These are phyloP conservation scores for Tetraselmis striata DNA, from an alignment of 139 green algal genomes.

Conservation along the genomic window DNA sequence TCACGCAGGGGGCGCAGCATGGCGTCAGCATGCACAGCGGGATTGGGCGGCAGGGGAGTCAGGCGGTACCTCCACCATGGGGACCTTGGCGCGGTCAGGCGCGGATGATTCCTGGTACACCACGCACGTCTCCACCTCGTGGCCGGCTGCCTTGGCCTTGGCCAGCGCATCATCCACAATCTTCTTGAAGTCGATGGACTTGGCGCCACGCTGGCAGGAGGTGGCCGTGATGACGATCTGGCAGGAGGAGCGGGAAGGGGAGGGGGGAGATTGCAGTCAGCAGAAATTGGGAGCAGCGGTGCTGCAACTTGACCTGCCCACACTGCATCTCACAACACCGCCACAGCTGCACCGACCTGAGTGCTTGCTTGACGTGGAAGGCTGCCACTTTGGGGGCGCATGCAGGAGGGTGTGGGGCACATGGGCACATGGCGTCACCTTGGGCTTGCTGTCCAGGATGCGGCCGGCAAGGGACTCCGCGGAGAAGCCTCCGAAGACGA, in stretches of 20 bases:
- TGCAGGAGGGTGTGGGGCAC: too few species aligned
- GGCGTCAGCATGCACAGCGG: too few species aligned
- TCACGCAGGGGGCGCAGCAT: too few species aligned
- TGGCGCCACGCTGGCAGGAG: constrained; percentile 72
- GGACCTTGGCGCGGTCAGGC: not conserved
- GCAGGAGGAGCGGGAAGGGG: too few species aligned
- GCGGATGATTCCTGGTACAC: not conserved
- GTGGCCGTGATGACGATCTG: constrained; percentile 65
- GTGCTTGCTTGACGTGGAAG: too few species aligned
- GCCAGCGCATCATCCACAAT: constrained; percentile 68
- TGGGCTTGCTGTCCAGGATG: constrained; percentile 55
- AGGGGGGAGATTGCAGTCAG: too few species aligned
- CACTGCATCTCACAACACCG: too few species aligned
- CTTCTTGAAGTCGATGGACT: constrained; percentile 78
- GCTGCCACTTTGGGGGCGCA: too few species aligned
- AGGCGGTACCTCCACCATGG: not conserved
- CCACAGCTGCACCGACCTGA: too few species aligned
- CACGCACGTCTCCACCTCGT: constrained; percentile 17
- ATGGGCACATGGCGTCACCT: too few species aligned
- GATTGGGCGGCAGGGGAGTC: not conserved
- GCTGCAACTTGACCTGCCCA: too few species aligned
- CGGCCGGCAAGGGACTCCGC: constrained; percentile 73
- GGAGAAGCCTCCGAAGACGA: constrained; percentile 95
- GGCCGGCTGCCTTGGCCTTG: constrained; percentile 1
- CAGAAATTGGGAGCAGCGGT: too few species aligned